A percentile compares a stretch with the other conserved stretches of the same genome.
Evolutionary conservation across 768 basidiomycete genomes (phyloP).

Genomic region (Lactarius hatsudake): DNA sequence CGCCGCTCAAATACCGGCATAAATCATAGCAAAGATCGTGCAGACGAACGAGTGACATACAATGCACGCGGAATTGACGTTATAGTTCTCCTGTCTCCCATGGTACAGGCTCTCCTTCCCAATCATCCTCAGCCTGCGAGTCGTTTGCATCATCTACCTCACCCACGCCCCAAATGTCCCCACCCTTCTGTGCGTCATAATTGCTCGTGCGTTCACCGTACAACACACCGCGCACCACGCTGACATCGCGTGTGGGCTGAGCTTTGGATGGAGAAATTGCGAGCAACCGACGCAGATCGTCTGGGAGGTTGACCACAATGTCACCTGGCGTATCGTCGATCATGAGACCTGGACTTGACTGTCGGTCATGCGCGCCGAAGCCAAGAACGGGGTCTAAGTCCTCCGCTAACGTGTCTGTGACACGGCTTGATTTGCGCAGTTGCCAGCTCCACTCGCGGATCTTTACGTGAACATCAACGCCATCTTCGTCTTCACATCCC

Average conservation of each 20-base stretch:
- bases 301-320: conserved; percentile 60
- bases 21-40: conserved; percentile 18
- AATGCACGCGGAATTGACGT: conserved; percentile 22
- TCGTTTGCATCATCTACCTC: conserved; percentile 46
- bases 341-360: conserved; percentile 22
- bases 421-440: conserved; percentile 8
- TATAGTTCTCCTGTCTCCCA: conserved; percentile 80
- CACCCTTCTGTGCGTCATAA: conserved; percentile 64
- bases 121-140: conserved; percentile 39
- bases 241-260: conserved; percentile 27
- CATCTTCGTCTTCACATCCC: conserved; percentile 31
- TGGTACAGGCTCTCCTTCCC: conserved; percentile 81
- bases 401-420: conserved; percentile 16
- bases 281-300: conserved; percentile 61
- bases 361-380: conserved; percentile 20
- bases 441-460: conserved; percentile 33
- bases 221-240: conserved; percentile 56
- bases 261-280: conserved; percentile 52
- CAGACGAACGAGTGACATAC: conserved; percentile 34
- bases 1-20: conserved; percentile 11
- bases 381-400: conserved; percentile 23
- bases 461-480: conserved; percentile 32
- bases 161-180: conserved; percentile 74
- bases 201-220: conserved; percentile 53
- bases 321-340: conserved; percentile 37